Evolutionary conservation across 352 stramenopile genomes (phyloP).

Genomic region (Phytophthora niederhauseri): DNA sequence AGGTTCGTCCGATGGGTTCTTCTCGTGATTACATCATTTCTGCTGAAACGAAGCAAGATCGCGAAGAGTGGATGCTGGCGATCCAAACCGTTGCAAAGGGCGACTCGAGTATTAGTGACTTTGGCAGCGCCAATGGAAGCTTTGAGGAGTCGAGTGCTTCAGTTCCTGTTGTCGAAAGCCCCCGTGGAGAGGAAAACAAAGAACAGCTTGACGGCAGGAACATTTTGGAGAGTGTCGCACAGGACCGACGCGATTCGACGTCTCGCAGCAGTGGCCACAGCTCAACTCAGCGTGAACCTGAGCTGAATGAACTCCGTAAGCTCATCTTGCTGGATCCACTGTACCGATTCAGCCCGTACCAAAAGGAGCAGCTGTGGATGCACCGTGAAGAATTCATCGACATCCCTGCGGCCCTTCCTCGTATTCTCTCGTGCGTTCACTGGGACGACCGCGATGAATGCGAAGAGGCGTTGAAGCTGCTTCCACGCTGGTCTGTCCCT

Average conservation of each 20-base stretch:
- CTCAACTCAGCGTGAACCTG: slow-evolving; percentile 50
- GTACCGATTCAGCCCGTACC: slow-evolving; percentile 73
- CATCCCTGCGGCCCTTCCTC: slow-evolving; percentile 64
- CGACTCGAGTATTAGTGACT: slow-evolving; percentile 1
- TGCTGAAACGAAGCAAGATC: slow-evolving; percentile 82
- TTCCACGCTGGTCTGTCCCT: slow-evolving; percentile 65
- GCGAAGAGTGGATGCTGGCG: slow-evolving; percentile 85
- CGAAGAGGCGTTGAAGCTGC: slow-evolving; percentile 65
- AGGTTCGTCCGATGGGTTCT: slow-evolving; percentile 76
- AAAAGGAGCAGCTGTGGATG: slow-evolving; percentile 79
- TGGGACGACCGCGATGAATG: slow-evolving; percentile 72
- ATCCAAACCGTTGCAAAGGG: slow-evolving; percentile 60
- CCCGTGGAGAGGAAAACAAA: slow-evolving; percentile 42
- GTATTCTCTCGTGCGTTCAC: slow-evolving; percentile 74
- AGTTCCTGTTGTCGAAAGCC: slow-evolving; percentile 23
- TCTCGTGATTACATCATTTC: slow-evolving; percentile 84
- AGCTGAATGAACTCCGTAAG: slow-evolving; percentile 60
- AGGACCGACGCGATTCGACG: slow-evolving; percentile 48
- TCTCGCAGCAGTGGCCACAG: slow-evolving; percentile 56
- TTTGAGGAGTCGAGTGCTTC: slow-evolving; percentile 13
- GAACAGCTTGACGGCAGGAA: slow-evolving; percentile 55
- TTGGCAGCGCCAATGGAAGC: background rate
- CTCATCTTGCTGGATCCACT: slow-evolving; percentile 82
- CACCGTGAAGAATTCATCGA: slow-evolving; percentile 81
- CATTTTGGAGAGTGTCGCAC: slow-evolving; percentile 18